Base-by-base conservation (phyloP, 495 filamentous ascomycete species). In the Penicillium roqueforti region DNA sequence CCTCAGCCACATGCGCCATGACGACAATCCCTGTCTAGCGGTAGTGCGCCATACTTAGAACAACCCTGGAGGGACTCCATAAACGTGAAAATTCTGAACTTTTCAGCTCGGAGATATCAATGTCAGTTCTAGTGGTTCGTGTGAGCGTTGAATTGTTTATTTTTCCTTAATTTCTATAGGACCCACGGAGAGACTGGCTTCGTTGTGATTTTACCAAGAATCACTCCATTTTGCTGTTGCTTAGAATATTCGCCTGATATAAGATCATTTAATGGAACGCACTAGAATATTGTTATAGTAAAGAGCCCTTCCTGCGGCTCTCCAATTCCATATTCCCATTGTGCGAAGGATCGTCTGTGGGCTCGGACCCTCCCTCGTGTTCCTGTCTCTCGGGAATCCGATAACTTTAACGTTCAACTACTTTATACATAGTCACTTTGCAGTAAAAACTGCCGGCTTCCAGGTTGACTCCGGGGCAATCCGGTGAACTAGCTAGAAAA, bases 61-160 rank as follows among this genome's bases (percentile, higher is more conserved):
- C 36, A 41, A 23, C 2, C 28, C 28, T 29, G 36, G 19, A 23
- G 19, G n/a, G 34, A 54, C 23, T 23, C 40, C 34, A 26, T n/a
- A n/a, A 11, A 28, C 18, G 29, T 40, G 47, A 56, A 56, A 56
- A 56, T 23, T 56, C 54, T 56, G 47, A 14, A 52, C 34, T 51
- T 49, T 41, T 47, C 53, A 44, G 53, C 40, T 13, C 39, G 53
- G 53, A 50, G 28, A 51, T 34, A 34, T 45, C 47, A 51, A 9
- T 43, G 13, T 20, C 28, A 52, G 8, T 47, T 14, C 32, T 10
- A 36, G 26, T 46, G 43, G 16, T 26, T 49, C 14, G 34, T 32
- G 9, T 28, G 31, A 36, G 10, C 41, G 38, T 11, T 13, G 19
- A 13, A 41, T 31, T 31, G 37, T 41, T 40, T 40, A 40, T 40